Conservation (phyloP, 306 rosid genomes). For the Abrus pulchellus region DNA sequence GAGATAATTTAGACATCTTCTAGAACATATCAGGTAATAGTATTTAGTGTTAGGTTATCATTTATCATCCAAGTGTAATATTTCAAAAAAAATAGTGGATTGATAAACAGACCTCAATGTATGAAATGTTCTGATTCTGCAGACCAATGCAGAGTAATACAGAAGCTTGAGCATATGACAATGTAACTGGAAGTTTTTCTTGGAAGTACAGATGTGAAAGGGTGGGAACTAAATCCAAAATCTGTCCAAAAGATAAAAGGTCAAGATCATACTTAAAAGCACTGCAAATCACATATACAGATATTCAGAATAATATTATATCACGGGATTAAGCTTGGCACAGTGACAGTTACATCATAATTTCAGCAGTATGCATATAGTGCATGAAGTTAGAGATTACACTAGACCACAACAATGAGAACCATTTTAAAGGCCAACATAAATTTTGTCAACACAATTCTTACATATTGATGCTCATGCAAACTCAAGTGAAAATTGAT, state of each 20-base stretch:
- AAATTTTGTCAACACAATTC: neutral
- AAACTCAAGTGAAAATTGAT: constrained; percentile 23
- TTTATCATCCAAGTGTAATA: constrained; percentile 23
- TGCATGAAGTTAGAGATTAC: neutral
- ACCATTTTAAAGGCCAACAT: constrained; percentile 25
- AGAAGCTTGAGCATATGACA: constrained; percentile 79
- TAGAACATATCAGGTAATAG: constrained; percentile 21
- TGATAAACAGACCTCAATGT: constrained; percentile 75
- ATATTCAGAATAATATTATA: constrained; percentile 4
- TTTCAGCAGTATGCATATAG: constrained; percentile 10
- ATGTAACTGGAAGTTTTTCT: constrained; percentile 78
- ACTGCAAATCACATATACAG: constrained; percentile 11
- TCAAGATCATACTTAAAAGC: constrained; percentile 27
- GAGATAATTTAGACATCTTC: constrained; percentile 18
- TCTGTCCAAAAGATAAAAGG: constrained; percentile 61
- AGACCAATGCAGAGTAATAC: constrained; percentile 92
- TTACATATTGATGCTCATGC: constrained; percentile 18
- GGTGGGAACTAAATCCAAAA: constrained; percentile 77
- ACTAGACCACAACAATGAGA: constrained; percentile 17
- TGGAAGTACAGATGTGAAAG: constrained; percentile 75
- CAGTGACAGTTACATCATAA: constrained; percentile 15
- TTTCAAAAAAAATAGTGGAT: constrained; percentile 28
- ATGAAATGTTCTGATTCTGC: constrained; percentile 71
- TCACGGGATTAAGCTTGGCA: constrained; percentile 3
- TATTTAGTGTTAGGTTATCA: neutral